Evolutionary conservation across 148 eudicot genomes (phyloP).

Genomic region (Amaranthus palmeri): DNA sequence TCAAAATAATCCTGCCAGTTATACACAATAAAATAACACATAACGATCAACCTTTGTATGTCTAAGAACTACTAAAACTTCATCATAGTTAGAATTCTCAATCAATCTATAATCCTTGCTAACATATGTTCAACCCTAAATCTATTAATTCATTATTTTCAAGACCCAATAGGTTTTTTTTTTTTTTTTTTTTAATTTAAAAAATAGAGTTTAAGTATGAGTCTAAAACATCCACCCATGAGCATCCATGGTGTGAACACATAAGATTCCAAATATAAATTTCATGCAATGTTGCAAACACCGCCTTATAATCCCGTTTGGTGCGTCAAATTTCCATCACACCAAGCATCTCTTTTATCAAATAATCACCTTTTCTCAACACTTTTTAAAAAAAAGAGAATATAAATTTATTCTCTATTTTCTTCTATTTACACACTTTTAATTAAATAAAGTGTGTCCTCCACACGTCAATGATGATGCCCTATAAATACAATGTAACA

Average conservation of each 20-base stretch:
- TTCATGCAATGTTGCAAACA: conserved; percentile 2
- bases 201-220: no score
- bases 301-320: conserved; percentile 1
- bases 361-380: not conserved
- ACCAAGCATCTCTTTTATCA: conserved; percentile 12
- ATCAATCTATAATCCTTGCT: no score
- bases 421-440: conserved; percentile 13
- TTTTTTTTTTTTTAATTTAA: no score
- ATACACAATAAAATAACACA: no score
- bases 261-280: not conserved
- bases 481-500: conserved; percentile 23
- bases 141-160: no score
- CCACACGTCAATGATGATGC: conserved; percentile 21
- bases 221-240: no score
- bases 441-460: conserved; percentile 10
- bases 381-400: not conserved
- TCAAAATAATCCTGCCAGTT: no score
- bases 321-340: conserved; percentile 11
- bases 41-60: no score
- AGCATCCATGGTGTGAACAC: conserved; percentile 1
- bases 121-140: no score
- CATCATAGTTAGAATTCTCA: no score
- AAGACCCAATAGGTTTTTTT: no score
- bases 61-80: no score
- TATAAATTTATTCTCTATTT: not conserved